Evolutionary conservation across 352 stramenopile genomes (phyloP), one percentile per base, ranked within the genome.

Genomic region (Phytophthora crassamura): DNA sequence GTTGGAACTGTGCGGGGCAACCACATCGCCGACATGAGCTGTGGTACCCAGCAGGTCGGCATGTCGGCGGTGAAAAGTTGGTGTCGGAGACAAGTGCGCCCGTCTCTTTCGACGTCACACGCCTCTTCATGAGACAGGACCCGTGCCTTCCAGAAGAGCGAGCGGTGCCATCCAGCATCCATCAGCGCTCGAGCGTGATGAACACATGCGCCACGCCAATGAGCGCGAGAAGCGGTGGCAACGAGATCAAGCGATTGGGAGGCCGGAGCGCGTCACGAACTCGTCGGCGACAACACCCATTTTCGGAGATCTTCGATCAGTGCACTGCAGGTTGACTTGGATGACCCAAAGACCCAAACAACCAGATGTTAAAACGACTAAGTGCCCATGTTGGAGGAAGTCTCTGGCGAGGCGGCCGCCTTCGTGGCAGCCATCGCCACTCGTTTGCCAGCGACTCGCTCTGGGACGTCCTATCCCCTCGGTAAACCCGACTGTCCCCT

Each of bases 21-120:
- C 45, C 45, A 54, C n/a, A 55, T 55, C 34, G 32, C 48, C 48
- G 48, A 30, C 48, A 55, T 38, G 48, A n/a, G 8, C 48, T 22
- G 48, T 41, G 48, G 48, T 55, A 45, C 46, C 18, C 12, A 43
- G n/a, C n/a, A n/a, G n/a, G n/a, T n/a, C n/a, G n/a, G n/a, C 41
- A 48, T 48, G 41, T 48, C 41, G 48, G 34, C 20, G 41, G 18
- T 25, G 48, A 53, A 53, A 53, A 15, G 38, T 40, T 53, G 15
- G 46, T 16, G 48, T 35, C 48, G 48, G 32, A 32, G 34, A 55
- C 48, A 55, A 16, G 46, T 53, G 45, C 45, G 45, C 45, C 45
- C 39, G 30, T 47, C 40, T 33, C 41, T 33, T 20, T n/a, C 28
- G 40, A 28, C 40, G 28, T 20, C 39, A 10, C 8, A 28, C 12